Evolutionary conservation across 225 moss, liverwort and hornwort species (phyloP).

Genomic region (Pleurozium schreberi): DNA sequence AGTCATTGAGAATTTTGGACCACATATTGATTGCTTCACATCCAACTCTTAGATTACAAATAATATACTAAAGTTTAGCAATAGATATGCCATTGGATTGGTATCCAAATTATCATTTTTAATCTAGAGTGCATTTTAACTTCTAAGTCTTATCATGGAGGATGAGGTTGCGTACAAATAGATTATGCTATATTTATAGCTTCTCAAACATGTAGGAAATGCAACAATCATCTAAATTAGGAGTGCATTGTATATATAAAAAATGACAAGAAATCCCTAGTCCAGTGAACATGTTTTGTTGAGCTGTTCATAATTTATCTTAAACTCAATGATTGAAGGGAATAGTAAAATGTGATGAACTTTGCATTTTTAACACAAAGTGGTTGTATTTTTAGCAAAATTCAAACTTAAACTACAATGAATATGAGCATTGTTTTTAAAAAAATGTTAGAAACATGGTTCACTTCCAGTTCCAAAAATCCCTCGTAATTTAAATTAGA

Average conservation of each 20-base stretch:
- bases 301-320: background rate
- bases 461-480: background rate
- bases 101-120: background rate
- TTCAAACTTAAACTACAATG: background rate
- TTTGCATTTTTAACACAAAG: background rate
- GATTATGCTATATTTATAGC: background rate
- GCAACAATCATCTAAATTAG: background rate
- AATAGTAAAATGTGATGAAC: background rate
- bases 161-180: background rate
- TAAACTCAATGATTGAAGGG: background rate
- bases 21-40: accelerated
- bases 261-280: background rate
- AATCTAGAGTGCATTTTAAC: background rate
- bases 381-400: background rate
- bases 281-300: background rate
- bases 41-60: background rate
- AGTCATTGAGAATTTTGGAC: background rate
- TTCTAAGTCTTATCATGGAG: accelerated
- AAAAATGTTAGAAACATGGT: background rate
- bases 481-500: too few species aligned
- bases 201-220: background rate
- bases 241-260: background rate
- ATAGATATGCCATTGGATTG: background rate
- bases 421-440: background rate
- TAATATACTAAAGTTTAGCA: background rate